Evolutionary conservation across 805 yeast species (phyloP), one percentile per base, ranked within the genome.

Genomic region (Candida sakaeoensis): DNA sequence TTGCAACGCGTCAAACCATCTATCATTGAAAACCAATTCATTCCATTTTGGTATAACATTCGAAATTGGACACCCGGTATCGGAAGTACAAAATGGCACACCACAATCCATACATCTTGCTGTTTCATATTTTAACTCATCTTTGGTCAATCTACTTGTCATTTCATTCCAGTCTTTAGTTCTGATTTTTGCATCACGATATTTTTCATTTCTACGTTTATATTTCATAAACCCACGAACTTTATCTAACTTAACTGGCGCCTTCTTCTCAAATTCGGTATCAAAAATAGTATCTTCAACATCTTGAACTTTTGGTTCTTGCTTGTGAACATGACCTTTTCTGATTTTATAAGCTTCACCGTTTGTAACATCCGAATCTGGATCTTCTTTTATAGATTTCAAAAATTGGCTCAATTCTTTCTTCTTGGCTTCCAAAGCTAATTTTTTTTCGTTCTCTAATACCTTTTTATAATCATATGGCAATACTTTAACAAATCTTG

Each of bases 101-200:
- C 99, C 99, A 74, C 99, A 91, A 68, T 91, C 98, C 95, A 93
- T 91, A 76, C 99, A 91, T 65, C 99, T 80, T 12, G 98, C 96
- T 43, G 98, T 86, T 71, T 91, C 97, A 60, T 75, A 78, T 60
- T 81, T 78, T 56, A 91, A 82, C 51, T 93, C 98, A 38, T 85
- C 89, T 65, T 86, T 85, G 42, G 88, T 72, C 52, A 91, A 72
- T 41, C 96, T 79, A 10, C 79, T 67, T 9, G 95, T 80, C 61
- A 91, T 75, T 67, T 91, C 98, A 49, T 83, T 78, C 98, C 98
- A 93, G 65, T 93, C 97, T 54, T 75, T 75, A 41, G 88, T 73
- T 65, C 99, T 80, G 19, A 77, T 63, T 57, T 78, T 75, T 18
- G 93, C 79, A 29, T 78, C 70, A 63, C 98, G 78, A 74, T 91